Evolutionary conservation across 2,329 filamentous ascomycete genomes (phyloP), one percentile per base, ranked within the genome.

Genomic region (Phialocephala subalpina): DNA sequence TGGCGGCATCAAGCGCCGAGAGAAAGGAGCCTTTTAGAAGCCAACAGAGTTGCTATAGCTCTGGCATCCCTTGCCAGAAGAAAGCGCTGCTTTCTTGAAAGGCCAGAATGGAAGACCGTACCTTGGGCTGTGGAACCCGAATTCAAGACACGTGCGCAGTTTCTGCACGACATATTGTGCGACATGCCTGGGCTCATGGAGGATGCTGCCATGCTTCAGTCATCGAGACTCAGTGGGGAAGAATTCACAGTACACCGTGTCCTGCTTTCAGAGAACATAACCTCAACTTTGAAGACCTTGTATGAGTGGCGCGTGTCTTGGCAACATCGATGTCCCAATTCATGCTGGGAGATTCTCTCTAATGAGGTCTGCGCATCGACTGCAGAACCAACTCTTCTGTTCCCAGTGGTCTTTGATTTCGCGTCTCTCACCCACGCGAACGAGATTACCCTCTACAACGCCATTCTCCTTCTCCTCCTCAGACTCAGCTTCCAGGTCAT

Each of bases 11-110:
- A 60, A 33, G 18, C 11, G 4, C 33, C 8, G 20, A 20, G 33
- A 38, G 65, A 59, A 35, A 52, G 60, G 47, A 16, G 36, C 9
- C 8, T 66, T 33, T 40, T 66, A 20, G 60, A 63, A 14, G 33
- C n/a, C n/a, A 66, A 42, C n/a, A 27, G 64, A 35, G 7, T 20
- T 9, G 3, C 22, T n/a, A 56, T 56, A 25, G 53, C 42, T 36
- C 27, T 67, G 9, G 52, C 33, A 38, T 49, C 27, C 22, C 42
- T 64, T 16, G 29, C 55, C 29, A 56, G 59, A 16, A 20, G 65
- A 12, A 67, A 64, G 38, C 38, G 62, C n/a, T 58, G 52, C 36
- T 67, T 67, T 22, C 45, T 67, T 7, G 65, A 67, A 42, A 29
- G 33, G 14, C 7, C 40, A 18, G 35, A 58, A 22, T 67, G 65